A percentile compares a stretch with the other conserved stretches of the same genome.
Conservation (phyloP, 306 rosid species). For the Lithocarpus polystachyus region DNA sequence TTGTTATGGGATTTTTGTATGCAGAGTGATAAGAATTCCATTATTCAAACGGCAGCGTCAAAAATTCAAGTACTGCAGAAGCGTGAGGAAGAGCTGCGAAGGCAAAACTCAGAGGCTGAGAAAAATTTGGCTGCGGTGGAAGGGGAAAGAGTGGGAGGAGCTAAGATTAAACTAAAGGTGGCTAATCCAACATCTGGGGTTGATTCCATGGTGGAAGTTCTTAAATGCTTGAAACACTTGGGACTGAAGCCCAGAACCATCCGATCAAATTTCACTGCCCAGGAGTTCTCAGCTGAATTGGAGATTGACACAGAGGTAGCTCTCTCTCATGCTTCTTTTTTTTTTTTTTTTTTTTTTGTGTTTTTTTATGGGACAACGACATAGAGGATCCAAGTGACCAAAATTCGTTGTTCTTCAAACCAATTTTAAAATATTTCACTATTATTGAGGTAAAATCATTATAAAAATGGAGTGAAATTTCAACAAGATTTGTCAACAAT, state of each 20-base stretch:
- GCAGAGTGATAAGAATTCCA: slow-evolving; percentile 50
- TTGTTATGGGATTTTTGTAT: not conserved
- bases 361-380: too few species aligned
- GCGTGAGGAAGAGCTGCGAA: slow-evolving; percentile 18
- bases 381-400: too few species aligned
- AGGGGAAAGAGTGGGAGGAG: not conserved
- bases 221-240: slow-evolving; percentile 23
- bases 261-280: slow-evolving; percentile 24
- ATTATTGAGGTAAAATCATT: too few species aligned
- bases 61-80: slow-evolving; percentile 24
- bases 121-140: not conserved
- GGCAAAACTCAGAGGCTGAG: slow-evolving; percentile 30
- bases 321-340: not conserved
- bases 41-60: slow-evolving; percentile 28
- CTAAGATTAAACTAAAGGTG: slow-evolving; percentile 22
- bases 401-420: too few species aligned
- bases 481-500: too few species aligned
- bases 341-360: too few species aligned
- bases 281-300: slow-evolving; percentile 34
- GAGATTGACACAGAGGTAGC: slow-evolving; percentile 32
- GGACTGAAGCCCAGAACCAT: slow-evolving; percentile 27
- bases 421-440: too few species aligned
- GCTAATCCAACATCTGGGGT: slow-evolving; percentile 37
- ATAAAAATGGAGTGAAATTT: too few species aligned
- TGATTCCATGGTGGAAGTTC: slow-evolving; percentile 41